Evolutionary conservation across 2,329 filamentous ascomycete genomes (phyloP).

Genomic region (Verticillium longisporum): DNA sequence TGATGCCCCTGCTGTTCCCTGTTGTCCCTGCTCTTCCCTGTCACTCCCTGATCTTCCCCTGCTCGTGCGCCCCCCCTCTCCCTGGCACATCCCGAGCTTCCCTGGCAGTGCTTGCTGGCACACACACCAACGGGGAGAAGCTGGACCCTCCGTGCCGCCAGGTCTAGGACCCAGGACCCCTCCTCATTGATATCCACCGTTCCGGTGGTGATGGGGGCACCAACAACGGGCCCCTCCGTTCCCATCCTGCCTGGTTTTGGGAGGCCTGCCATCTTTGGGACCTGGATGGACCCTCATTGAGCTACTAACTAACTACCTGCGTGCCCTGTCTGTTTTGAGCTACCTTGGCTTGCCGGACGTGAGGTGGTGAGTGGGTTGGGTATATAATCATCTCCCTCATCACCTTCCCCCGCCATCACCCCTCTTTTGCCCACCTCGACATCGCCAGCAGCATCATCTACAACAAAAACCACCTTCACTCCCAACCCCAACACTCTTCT

Average conservation of each 20-base stretch:
- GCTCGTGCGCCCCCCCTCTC: neutral
- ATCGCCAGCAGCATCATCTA: neutral
- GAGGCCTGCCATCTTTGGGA: no score
- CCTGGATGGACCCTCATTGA: no score
- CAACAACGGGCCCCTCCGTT: neutral
- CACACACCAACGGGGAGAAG: neutral
- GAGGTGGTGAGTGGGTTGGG: neutral
- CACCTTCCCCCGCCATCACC: neutral
- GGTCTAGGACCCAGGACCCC: neutral
- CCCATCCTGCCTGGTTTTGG: neutral
- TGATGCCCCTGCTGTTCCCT: neutral
- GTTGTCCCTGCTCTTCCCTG: neutral
- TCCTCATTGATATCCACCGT: neutral
- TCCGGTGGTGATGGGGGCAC: neutral
- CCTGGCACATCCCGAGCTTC: neutral
- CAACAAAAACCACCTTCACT: neutral
- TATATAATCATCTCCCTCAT: neutral
- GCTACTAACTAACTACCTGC: no score
- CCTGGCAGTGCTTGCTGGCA: neutral
- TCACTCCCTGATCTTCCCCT: neutral
- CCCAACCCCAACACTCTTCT: neutral
- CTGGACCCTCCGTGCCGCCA: neutral
- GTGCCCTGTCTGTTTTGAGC: no score
- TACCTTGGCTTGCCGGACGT: neutral
- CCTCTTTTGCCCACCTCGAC: neutral